Conservation (phyloP, 768 basidiomycete species). For the Candolleomyces eurysporus region DNA sequence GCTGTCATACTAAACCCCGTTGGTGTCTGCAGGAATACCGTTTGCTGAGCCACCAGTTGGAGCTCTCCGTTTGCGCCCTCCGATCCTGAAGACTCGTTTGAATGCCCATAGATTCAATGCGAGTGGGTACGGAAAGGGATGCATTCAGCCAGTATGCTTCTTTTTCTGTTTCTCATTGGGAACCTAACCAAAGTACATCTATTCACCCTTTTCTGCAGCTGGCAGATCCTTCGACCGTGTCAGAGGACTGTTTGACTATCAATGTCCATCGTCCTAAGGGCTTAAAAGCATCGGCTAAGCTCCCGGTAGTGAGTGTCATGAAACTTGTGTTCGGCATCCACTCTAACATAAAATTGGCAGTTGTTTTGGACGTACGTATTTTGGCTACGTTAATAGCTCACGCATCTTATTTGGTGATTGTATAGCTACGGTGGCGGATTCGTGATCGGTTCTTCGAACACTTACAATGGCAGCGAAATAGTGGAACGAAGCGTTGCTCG, state of each 20-base stretch:
- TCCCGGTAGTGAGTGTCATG: slow-evolving; percentile 35
- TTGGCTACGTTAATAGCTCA: slow-evolving; percentile 23
- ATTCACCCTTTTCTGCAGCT: background rate
- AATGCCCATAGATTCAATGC: slow-evolving; percentile 39
- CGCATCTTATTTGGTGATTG: slow-evolving; percentile 28
- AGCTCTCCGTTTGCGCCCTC: slow-evolving; percentile 40
- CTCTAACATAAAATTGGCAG: slow-evolving; percentile 13
- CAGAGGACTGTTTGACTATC: slow-evolving; percentile 61
- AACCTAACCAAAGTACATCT: background rate
- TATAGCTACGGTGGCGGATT: slow-evolving; percentile 36
- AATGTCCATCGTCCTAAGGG: slow-evolving; percentile 56
- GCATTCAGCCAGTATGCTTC: slow-evolving; percentile 44
- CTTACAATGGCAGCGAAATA: slow-evolving; percentile 31
- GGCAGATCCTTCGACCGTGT: slow-evolving; percentile 19
- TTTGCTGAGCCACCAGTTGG: slow-evolving; percentile 55
- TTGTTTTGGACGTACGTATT: slow-evolving; percentile 38
- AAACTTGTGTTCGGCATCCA: background rate
- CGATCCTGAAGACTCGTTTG: slow-evolving; percentile 41
- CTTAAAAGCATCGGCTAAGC: slow-evolving; percentile 18
- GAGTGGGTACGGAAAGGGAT: slow-evolving; percentile 42
- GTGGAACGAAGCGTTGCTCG: slow-evolving; percentile 35
- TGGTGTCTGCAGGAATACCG: slow-evolving; percentile 45
- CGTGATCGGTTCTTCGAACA: slow-evolving; percentile 21
- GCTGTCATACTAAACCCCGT: no score
- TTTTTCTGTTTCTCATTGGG: background rate